These are phyloP conservation scores for Amylostereum areolatum DNA, from an alignment of 1,284 basidiomycete species.

Conservation along the genomic window DNA sequence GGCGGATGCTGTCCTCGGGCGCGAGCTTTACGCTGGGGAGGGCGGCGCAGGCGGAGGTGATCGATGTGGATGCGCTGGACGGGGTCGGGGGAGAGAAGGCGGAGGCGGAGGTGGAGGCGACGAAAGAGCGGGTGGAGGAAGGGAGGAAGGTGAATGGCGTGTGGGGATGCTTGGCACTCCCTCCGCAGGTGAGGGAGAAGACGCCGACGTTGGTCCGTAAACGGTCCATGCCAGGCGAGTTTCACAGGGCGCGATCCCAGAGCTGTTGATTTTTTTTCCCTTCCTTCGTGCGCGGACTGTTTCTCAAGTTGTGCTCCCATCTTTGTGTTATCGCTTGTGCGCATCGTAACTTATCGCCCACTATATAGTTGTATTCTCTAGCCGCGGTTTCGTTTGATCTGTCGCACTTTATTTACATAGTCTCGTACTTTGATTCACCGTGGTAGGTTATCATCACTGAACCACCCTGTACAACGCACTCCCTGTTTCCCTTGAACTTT, in stretches of 20 bases:
- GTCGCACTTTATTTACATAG: too few relatives aligned
- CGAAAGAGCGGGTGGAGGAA: neutral
- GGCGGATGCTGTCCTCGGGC: conserved; percentile 6
- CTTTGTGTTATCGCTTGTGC: too few relatives aligned
- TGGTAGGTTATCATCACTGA: too few relatives aligned
- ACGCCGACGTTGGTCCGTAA: neutral
- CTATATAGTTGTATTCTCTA: too few relatives aligned
- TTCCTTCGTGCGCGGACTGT: neutral
- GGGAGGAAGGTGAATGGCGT: neutral
- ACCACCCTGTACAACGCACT: too few relatives aligned
- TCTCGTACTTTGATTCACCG: too few relatives aligned
- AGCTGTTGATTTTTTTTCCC: conserved; percentile 5
- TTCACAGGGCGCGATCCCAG: conserved; percentile 7
- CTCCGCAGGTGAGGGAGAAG: too few relatives aligned
- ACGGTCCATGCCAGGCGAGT: neutral
- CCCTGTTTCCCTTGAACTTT: too few relatives aligned
- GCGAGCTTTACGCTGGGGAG: neutral
- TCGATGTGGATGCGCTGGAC: conserved; percentile 10
- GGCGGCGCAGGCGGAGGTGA: conserved; percentile 3
- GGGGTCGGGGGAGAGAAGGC: neutral
- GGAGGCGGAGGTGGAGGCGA: neutral
- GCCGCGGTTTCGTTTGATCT: too few relatives aligned
- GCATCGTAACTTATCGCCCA: too few relatives aligned
- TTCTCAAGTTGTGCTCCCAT: too few relatives aligned
- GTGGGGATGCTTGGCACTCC: too few relatives aligned